A percentile compares a stretch with the other conserved stretches of the same genome.
Evolutionary conservation across 2,329 filamentous ascomycete genomes (phyloP).

Genomic region (Thelonectria blattea): DNA sequence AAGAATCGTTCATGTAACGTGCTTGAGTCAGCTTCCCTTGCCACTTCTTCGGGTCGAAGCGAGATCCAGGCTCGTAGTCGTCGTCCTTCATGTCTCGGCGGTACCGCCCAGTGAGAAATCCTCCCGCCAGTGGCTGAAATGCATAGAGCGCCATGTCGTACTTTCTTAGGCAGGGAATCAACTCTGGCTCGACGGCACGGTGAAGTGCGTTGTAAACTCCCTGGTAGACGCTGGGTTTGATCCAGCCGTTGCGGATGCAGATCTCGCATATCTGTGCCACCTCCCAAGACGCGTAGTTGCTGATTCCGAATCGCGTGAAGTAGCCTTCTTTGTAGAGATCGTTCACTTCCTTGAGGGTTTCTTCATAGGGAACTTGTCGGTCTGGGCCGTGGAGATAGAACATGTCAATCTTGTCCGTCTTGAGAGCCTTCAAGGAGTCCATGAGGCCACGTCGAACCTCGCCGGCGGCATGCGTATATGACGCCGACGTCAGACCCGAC

Average conservation of each 20-base stretch:
- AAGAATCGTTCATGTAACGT: slow-evolving; percentile 66
- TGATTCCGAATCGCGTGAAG: slow-evolving; percentile 73
- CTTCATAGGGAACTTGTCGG: slow-evolving; percentile 66
- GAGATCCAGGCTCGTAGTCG: slow-evolving; percentile 32
- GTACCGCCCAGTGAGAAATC: slow-evolving; percentile 70
- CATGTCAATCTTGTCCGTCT: slow-evolving; percentile 23
- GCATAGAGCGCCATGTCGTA: slow-evolving; percentile 73
- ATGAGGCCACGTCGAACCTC: slow-evolving; percentile 6
- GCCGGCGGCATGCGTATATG: slow-evolving; percentile 4
- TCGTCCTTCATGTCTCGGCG: slow-evolving; percentile 31
- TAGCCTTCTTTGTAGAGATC: slow-evolving; percentile 73
- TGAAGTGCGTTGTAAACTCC: slow-evolving; percentile 64
- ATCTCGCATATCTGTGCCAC: slow-evolving; percentile 76
- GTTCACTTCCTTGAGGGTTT: slow-evolving; percentile 71
- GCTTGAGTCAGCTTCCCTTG: slow-evolving; percentile 13
- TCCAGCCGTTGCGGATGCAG: slow-evolving; percentile 72
- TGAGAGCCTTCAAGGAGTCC: slow-evolving; percentile 4
- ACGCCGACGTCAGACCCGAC: slow-evolving; percentile 1
- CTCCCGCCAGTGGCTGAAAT: slow-evolving; percentile 75
- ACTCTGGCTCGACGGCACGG: slow-evolving; percentile 67
- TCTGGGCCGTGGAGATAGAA: slow-evolving; percentile 57
- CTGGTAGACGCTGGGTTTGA: slow-evolving; percentile 77
- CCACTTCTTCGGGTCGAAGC: slow-evolving; percentile 32
- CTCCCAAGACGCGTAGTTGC: slow-evolving; percentile 78
- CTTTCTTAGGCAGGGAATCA: slow-evolving; percentile 67